Evolutionary conservation across 2,329 filamentous ascomycete species (phyloP), one percentile per base, ranked within the genome.

Genomic region (Paracoccidioides brasiliensis): DNA sequence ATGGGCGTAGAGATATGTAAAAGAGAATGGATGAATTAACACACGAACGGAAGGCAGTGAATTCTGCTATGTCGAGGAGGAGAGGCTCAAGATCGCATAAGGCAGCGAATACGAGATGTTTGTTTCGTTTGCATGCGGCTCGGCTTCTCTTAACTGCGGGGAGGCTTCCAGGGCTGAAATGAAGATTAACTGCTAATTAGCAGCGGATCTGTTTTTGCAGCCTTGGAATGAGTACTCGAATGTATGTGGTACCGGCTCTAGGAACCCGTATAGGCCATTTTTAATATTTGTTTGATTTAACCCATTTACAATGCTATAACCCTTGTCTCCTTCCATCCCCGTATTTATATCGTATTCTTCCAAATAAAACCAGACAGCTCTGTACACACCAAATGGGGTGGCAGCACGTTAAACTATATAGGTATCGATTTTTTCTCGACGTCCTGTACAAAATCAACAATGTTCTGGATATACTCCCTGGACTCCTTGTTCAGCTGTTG

Each of bases 381-480:
- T 22, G 22, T 22, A 22, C 22, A 22, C 22, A 22, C 22, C 22
- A 22, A 22, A 22, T 22, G 22, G 22, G 1, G 22, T 2, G 22
- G 22, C 22, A n/a, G 30, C 5, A 8, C 42, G 2, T 4, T 28
- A 4, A 14, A 33, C 30, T 33, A 50, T n/a, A 38, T 10, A 15
- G 46, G 46, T 12, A 14, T 38, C 33, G 33, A 15, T 49, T 49
- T 49, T n/a, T 38, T 49, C 22, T 38, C 37, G 15, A 42, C 22
- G 10, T 42, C 37, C 9, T 14, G 37, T 32, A 52, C 30, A 10
- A 45, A 53, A 44, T 53, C 32, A 14, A 53, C 41, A 3, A 53
- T 41, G 41, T 53, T 53, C 30, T 53, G 52, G n/a, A 53, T 32
- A 15, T 37, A 53, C 5, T 53, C 52, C 22, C 52, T 45, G 15